Evolutionary conservation across 2,329 filamentous ascomycete genomes (phyloP).

Genomic region (Stylonectria norvegica): DNA sequence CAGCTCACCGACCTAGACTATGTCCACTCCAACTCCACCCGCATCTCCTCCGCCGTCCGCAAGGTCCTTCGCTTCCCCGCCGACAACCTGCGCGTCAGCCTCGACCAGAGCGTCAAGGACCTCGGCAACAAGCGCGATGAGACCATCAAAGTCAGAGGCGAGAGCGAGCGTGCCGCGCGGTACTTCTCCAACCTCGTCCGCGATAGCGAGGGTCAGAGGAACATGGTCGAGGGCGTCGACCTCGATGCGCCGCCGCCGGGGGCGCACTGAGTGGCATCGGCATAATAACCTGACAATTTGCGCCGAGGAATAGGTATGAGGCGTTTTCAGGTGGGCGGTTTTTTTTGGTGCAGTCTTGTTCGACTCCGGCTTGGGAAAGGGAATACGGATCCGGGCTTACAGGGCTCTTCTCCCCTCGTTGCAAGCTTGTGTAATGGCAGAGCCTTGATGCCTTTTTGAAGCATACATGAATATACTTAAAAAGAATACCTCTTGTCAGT

Average conservation of each 20-base stretch:
- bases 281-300: conserved; percentile 7
- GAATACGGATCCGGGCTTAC: conserved; percentile 2
- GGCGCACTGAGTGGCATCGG: conserved; percentile 23
- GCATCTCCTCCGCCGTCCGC: conserved; percentile 82
- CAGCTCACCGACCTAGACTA: conserved; percentile 85
- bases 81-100: conserved; percentile 76
- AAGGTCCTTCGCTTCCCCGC: conserved; percentile 86
- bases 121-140: conserved; percentile 75
- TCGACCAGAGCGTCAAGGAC: conserved; percentile 83
- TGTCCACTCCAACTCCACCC: conserved; percentile 79
- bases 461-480: conserved; percentile 17
- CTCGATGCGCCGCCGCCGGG: conserved; percentile 50
- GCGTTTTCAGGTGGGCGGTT: conserved; percentile 10
- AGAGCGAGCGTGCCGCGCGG: conserved; percentile 82
- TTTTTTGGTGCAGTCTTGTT: conserved; percentile 5
- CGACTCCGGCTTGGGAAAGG: conserved; percentile 6
- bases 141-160: conserved; percentile 73
- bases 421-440: conserved; percentile 3
- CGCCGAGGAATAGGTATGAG: conserved; percentile 7
- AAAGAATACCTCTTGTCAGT: not conserved
- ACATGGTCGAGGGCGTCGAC: conserved; percentile 50
- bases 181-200: conserved; percentile 87
- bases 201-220: conserved; percentile 53
- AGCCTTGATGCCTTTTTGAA: conserved; percentile 5
- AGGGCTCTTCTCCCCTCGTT: conserved; percentile 10